Percentiles rank a stretch among this genome's conserved stretches.
phyloP scores from a whole-genome alignment of 2,329 filamentous ascomycete species.

The Paraphoma sp. region DNA sequence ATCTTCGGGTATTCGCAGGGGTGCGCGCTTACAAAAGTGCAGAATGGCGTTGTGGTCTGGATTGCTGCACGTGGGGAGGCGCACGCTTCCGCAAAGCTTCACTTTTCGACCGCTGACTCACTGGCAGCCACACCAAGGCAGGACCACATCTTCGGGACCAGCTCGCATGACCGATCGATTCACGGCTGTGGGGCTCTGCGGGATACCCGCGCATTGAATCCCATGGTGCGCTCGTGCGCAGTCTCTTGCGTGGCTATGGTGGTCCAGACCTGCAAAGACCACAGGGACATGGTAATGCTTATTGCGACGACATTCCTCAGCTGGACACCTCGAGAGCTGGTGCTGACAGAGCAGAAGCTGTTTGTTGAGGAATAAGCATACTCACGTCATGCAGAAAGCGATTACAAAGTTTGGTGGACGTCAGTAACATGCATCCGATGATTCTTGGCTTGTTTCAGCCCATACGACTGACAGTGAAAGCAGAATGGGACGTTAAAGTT shows the following conservation, averaged over 20 bases:
- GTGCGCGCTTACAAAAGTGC: constrained; percentile 5
- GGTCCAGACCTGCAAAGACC: constrained; percentile 40
- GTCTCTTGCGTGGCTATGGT: constrained; percentile 20
- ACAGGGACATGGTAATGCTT: constrained; percentile 40
- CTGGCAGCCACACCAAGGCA: constrained; percentile 10
- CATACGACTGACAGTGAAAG: too few relatives aligned
- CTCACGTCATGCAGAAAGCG: neutral
- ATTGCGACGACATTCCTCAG: constrained; percentile 39
- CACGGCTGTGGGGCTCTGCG: constrained; percentile 30
- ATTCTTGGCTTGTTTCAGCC: too few relatives aligned
- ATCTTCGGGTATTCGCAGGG: constrained; percentile 37
- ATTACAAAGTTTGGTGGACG: neutral
- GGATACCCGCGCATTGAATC: constrained; percentile 22
- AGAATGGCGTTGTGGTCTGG: constrained; percentile 15
- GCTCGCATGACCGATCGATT: constrained; percentile 27
- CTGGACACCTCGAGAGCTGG: neutral
- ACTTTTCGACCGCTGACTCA: constrained; percentile 24
- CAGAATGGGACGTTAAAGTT: too few relatives aligned
- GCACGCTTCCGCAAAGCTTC: constrained; percentile 16
- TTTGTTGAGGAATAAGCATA: neutral
- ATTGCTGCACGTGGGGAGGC: constrained; percentile 16
- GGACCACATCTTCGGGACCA: constrained; percentile 20
- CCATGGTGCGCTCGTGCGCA: constrained; percentile 24
- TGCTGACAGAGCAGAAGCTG: neutral
- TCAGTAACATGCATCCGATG: neutral